A percentile compares a stretch with the other conserved stretches of the same genome.
Conservation (phyloP, 2,329 filamentous ascomycete species). For the Penicillium sp. region DNA sequence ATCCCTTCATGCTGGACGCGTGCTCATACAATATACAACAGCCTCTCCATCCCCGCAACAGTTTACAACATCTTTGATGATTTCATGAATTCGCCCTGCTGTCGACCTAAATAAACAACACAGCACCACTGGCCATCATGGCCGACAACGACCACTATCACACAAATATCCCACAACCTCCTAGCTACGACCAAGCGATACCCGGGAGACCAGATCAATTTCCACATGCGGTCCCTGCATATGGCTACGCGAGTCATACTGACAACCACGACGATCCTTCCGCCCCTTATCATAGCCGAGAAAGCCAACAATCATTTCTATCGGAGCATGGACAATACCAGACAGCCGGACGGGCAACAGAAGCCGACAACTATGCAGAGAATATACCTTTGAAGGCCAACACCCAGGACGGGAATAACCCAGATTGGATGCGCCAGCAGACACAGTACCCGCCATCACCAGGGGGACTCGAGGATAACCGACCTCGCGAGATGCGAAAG, state of each 20-base stretch:
- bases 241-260: slow-evolving; percentile 21
- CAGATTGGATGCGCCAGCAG: slow-evolving; percentile 45
- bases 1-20: not conserved
- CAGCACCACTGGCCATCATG: slow-evolving; percentile 47
- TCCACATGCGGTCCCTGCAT: slow-evolving; percentile 27
- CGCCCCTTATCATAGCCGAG: slow-evolving; percentile 39
- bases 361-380: slow-evolving; percentile 41
- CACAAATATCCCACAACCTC: slow-evolving; percentile 36
- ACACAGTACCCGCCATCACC: slow-evolving; percentile 52
- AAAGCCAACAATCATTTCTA: slow-evolving; percentile 39
- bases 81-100: not conserved
- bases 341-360: slow-evolving; percentile 32
- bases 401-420: slow-evolving; percentile 37
- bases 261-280: slow-evolving; percentile 45
- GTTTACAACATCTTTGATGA: not conserved
- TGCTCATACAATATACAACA: not conserved
- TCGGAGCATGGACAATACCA: slow-evolving; percentile 36
- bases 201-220: slow-evolving; percentile 39
- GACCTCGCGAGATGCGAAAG: slow-evolving; percentile 9
- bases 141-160: slow-evolving; percentile 67
- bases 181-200: slow-evolving; percentile 35
- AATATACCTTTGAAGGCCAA: slow-evolving; percentile 44
- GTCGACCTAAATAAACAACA: not conserved
- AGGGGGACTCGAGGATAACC: slow-evolving; percentile 40
- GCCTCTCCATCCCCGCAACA: not conserved